Evolutionary conservation across 768 basidiomycete species (phyloP), one percentile per base, ranked within the genome.

Genomic region (Krasilnikovozyma curviuscula): DNA sequence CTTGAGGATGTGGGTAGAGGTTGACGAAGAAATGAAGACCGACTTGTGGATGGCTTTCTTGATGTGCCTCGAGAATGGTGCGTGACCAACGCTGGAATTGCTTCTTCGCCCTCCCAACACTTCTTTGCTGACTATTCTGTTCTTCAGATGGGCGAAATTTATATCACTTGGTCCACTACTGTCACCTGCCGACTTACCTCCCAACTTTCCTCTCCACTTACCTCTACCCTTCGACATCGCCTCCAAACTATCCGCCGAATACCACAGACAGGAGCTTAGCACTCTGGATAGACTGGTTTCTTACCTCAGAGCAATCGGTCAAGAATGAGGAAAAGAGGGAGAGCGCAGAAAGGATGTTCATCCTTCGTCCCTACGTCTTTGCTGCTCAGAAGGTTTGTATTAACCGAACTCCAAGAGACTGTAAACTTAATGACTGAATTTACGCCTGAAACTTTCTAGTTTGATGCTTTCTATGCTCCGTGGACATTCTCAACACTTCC

Each of bases 361-460:
- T 66, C n/a, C 57, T 68, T 21, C 63, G 66, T 28, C 64, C 66
- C 7, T 68, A 66, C 45, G 67, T 67, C 18, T 68, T 68, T 40
- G 67, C 66, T 0, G 63, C 65, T 1, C 63, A 66, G 53, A 63
- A 66, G 51, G 66, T 66, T 28, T 19, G 59, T 60, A 5, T 19
- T 25, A 1, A 16, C 18, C 27, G 14, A 9, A 14, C 32, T 25
- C 40, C n/a, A 3, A 16, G 1, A 31, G 2, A 5, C 7, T 33
- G 1, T 4, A 3, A 7, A 10, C 29, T 21, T 28, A 37, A 37
- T 2, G 7, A 5, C 7, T 31, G 16, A 1, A 21, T 25, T 10
- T n/a, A 10, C 27, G 16, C 33, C 8, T 24, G 23, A 27, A 25
- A 16, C 43, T 27, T 24, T 48, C 27, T 48, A 61, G 57, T 67